phyloP scores from a whole-genome alignment of 2,329 filamentous ascomycete species.

The Curvularia sp. region DNA sequence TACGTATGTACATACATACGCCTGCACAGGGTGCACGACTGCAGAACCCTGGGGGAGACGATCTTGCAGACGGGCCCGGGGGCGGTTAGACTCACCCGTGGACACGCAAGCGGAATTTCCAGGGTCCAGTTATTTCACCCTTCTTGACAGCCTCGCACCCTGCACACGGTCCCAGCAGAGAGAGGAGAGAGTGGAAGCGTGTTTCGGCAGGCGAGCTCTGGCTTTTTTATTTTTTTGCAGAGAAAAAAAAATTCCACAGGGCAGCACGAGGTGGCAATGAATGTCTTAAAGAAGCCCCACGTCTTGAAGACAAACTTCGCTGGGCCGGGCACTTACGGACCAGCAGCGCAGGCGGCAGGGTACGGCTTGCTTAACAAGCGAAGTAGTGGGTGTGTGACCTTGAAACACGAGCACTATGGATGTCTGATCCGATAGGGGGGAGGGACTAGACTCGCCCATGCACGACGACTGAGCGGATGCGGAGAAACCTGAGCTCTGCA shows the following conservation, averaged over 20 bases:
- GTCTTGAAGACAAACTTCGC: slow-evolving; percentile 9
- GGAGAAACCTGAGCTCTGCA: not conserved
- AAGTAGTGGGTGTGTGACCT: slow-evolving; percentile 21
- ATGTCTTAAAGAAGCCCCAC: slow-evolving; percentile 22
- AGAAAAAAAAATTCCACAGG: not conserved
- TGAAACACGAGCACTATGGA: slow-evolving; percentile 24
- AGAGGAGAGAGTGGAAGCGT: not conserved
- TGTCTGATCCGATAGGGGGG: slow-evolving; percentile 22
- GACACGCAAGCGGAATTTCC: slow-evolving; percentile 12
- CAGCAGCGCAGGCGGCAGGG: slow-evolving; percentile 22
- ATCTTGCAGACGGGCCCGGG: slow-evolving; percentile 18
- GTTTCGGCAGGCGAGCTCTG: not conserved
- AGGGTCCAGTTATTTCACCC: slow-evolving; percentile 15
- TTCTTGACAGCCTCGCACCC: slow-evolving; percentile 9
- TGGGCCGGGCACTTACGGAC: slow-evolving; percentile 28
- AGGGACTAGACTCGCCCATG: slow-evolving; percentile 9
- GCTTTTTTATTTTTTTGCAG: not conserved
- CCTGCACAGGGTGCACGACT: slow-evolving; percentile 24
- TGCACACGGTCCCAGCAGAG: not conserved
- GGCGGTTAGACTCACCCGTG: slow-evolving; percentile 26
- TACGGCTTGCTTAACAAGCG: slow-evolving; percentile 25
- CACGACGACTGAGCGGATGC: slow-evolving; percentile 4
- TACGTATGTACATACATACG: too few species aligned
- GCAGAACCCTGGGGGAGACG: slow-evolving; percentile 28
- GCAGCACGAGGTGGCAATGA: slow-evolving; percentile 22